Base-by-base conservation (phyloP, 805 yeast genomes). In the Barnettozyma vustinii region DNA sequence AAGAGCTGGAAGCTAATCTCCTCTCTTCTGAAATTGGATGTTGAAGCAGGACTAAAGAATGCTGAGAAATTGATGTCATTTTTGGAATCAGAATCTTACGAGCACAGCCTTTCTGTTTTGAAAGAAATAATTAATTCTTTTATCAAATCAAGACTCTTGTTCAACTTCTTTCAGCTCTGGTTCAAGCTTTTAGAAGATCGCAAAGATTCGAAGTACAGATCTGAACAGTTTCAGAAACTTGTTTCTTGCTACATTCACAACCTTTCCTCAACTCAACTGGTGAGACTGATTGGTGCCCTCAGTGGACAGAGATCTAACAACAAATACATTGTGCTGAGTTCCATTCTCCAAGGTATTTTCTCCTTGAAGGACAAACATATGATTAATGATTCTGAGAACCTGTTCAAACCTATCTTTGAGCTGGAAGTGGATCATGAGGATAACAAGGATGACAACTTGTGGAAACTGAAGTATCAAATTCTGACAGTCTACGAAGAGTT, bases 121-220 rank as follows among this genome's bases (percentile, higher is more conserved):
- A 46, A 53, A 2, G 66, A 67, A 41, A 46, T 79, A n/a, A 62
- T 76, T 1, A 64, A 68, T 15, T 76, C 83, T 20, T 77, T 73
- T 59, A 66, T 72, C 10, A 76, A 70, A 55, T 81, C 82, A 4
- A 77, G 91, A 70, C 88, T 83, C 47, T 66, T 79, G 25, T 64
- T 63, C 3, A 59, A 65, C 4, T 84, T 84, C 53, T 67, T 79
- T 44, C 61, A 67, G 8, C 53, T 72, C 12, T 81, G 84, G 81
- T 66, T 15, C 43, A 44, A 26, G 15, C 50, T 53, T 2, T n/a
- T 52, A 12, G 40, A 50, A 25, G 50, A 49, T 46, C 27, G 15
- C 8, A 26, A 39, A 13, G 27, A 30, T 19, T 53, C 42, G 46
- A 39, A 37, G 1, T 61, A 63, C 48, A 35, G 42, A 15, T 27